phyloP scores from a whole-genome alignment of 1,284 basidiomycete species.

The Trichosporon sp. region DNA sequence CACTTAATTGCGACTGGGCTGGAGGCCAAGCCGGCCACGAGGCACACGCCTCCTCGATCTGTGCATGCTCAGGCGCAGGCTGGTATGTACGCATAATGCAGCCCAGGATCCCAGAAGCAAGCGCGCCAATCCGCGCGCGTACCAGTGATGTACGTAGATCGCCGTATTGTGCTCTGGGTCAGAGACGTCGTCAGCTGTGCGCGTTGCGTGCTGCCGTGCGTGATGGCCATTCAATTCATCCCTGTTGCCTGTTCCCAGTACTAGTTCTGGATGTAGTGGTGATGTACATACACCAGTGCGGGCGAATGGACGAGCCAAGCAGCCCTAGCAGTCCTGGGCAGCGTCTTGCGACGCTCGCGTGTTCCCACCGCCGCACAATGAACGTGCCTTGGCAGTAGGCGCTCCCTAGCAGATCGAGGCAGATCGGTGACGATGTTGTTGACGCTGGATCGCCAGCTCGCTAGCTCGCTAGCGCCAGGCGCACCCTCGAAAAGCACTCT shows the following conservation, averaged over 20 bases:
- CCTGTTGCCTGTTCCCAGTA: too few relatives aligned
- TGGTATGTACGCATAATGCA: too few relatives aligned
- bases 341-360: too few relatives aligned
- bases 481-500: not conserved
- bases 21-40: too few relatives aligned
- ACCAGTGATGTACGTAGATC: not conserved
- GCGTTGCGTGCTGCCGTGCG: too few relatives aligned
- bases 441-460: not conserved
- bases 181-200: not conserved
- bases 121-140: not conserved
- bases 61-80: too few relatives aligned
- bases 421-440: not conserved
- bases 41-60: too few relatives aligned
- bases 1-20: not conserved
- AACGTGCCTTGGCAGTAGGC: not conserved
- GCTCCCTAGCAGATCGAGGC: not conserved
- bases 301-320: too few relatives aligned
- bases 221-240: not conserved
- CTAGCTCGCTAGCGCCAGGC: too few relatives aligned
- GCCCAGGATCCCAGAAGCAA: not conserved
- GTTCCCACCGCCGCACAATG: too few relatives aligned
- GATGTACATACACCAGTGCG: too few relatives aligned
- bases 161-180: not conserved
- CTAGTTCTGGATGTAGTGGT: not conserved
- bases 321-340: too few relatives aligned